Conservation (phyloP, 2,329 filamentous ascomycete species). For the Botrytis galanthina region DNA sequence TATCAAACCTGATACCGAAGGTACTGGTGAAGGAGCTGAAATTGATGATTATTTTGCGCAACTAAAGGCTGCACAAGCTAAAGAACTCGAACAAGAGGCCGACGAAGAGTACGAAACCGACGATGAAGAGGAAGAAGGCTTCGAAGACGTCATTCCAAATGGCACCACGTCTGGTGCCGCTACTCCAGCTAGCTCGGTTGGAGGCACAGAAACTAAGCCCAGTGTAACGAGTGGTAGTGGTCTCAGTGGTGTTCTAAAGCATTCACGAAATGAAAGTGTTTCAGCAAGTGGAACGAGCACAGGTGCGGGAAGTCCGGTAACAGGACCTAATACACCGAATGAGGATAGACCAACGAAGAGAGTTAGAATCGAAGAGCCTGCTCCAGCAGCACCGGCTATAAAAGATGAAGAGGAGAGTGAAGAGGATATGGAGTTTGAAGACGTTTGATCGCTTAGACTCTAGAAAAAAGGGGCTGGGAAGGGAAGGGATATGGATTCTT, state of each 20-base stretch:
- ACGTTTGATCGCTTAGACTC: constrained; percentile 42
- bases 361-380: constrained; percentile 55
- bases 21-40: constrained; percentile 51
- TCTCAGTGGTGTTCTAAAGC: constrained; percentile 34
- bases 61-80: constrained; percentile 60
- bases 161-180: constrained; percentile 31
- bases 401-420: constrained; percentile 49
- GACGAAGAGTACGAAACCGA: constrained; percentile 52
- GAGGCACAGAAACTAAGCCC: constrained; percentile 26
- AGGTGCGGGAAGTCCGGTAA: constrained; percentile 37
- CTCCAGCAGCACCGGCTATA: constrained; percentile 31
- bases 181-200: constrained; percentile 35
- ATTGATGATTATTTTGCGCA: constrained; percentile 68
- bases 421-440: constrained; percentile 58
- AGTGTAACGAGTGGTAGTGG: constrained; percentile 26
- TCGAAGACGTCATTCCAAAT: constrained; percentile 46
- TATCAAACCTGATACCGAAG: constrained; percentile 39
- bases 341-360: constrained; percentile 56
- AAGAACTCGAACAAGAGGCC: constrained; percentile 47
- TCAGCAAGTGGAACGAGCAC: constrained; percentile 38
- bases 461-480: background rate
- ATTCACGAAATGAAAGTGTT: constrained; percentile 30
- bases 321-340: constrained; percentile 38
- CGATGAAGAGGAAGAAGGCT: constrained; percentile 46
- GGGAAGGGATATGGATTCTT: background rate